Evolutionary conservation across 176 grass and related monocot species (phyloP).

Genomic region (Ampelocalamus luodianensis): DNA sequence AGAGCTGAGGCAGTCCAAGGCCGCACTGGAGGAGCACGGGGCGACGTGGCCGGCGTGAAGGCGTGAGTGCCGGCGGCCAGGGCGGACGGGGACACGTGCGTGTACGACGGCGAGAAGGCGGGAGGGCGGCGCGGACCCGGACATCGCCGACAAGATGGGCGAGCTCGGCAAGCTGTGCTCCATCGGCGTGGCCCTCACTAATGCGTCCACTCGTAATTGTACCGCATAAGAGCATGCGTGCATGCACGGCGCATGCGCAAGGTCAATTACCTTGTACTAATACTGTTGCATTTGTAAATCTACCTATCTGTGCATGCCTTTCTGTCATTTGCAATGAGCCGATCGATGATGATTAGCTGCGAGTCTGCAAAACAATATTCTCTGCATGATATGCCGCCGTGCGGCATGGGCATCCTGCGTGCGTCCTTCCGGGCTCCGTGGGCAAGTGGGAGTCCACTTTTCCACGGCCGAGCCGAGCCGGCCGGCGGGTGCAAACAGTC

Average conservation of each 20-base stretch:
- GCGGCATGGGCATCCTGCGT: no score
- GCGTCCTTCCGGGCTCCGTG: no score
- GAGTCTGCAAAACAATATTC: background rate
- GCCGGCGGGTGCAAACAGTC: no score
- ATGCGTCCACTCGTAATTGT: background rate
- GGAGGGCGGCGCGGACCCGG: conserved; percentile 40
- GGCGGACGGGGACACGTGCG: conserved; percentile 55
- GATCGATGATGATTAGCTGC: background rate
- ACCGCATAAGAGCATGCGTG: background rate
- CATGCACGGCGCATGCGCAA: no score
- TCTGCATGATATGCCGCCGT: no score
- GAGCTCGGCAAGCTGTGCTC: conserved; percentile 57
- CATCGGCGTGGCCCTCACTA: conserved; percentile 48
- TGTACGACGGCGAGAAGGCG: conserved; percentile 33
- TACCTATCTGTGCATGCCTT: background rate
- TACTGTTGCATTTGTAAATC: background rate
- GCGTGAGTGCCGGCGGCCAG: conserved; percentile 49
- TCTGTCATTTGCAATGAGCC: background rate
- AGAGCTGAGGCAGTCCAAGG: conserved; percentile 55
- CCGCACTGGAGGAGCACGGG: conserved; percentile 37
- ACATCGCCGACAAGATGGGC: conserved; percentile 35
- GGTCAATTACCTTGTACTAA: background rate
- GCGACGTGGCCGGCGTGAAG: conserved; percentile 34
- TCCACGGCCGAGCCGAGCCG: no score
- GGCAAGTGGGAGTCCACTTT: no score